Percentiles rank a stretch among this genome's conserved stretches.
Evolutionary conservation across 1,284 basidiomycete genomes (phyloP).

Genomic region (Irpex sp.): DNA sequence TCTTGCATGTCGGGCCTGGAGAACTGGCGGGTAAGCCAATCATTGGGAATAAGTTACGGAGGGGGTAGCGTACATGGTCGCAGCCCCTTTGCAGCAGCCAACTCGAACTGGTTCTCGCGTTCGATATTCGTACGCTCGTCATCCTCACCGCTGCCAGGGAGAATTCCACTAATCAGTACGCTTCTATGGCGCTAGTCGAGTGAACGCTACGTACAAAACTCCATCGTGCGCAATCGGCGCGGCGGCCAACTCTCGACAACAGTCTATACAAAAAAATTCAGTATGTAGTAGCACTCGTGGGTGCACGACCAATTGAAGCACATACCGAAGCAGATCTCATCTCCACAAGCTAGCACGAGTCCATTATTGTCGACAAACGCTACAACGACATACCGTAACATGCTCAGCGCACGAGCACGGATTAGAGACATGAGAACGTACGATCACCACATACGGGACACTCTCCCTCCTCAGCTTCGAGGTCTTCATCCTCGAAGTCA

Average conservation of each 20-base stretch:
- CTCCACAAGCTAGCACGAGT: constrained; percentile 51
- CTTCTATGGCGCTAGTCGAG: too few relatives aligned
- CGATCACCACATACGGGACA: constrained; percentile 47
- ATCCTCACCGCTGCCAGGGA: constrained; percentile 42
- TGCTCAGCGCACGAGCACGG: constrained; percentile 6
- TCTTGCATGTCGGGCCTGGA: constrained; percentile 52
- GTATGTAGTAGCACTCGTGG: background rate
- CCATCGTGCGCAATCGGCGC: constrained; percentile 51
- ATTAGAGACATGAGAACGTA: constrained; percentile 12
- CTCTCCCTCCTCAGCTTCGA: constrained; percentile 31
- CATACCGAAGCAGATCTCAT: constrained; percentile 59
- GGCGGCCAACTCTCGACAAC: constrained; percentile 45
- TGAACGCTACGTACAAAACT: constrained; percentile 43
- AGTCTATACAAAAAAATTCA: constrained; percentile 34
- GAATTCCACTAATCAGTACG: background rate
- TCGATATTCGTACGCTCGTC: constrained; percentile 51
- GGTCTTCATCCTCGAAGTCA: constrained; percentile 39
- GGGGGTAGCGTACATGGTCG: constrained; percentile 32
- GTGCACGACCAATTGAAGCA: background rate
- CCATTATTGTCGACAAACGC: constrained; percentile 47
- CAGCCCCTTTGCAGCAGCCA: constrained; percentile 49
- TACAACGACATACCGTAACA: constrained; percentile 17
- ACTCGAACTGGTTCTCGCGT: constrained; percentile 52
- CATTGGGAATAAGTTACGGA: too few relatives aligned
- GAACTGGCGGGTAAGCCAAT: too few relatives aligned